Conservation (phyloP, 371 early-diverging fungal genomes). For the Zancudomyces culisetae region DNA sequence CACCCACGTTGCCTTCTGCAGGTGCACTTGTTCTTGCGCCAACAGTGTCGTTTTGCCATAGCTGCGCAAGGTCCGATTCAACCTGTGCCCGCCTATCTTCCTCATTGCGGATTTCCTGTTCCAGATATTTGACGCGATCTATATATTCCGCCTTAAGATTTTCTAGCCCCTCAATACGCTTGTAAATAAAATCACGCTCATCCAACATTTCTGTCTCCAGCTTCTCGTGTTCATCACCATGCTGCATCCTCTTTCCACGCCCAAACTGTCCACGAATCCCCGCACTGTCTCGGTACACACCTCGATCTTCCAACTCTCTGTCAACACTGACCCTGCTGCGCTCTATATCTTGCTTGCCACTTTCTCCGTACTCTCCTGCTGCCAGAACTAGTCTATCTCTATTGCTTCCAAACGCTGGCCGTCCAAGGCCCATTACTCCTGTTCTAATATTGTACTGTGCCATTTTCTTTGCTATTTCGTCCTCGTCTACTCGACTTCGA, state of each 20-base stretch:
- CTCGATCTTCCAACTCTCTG: not conserved
- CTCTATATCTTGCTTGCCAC: not conserved
- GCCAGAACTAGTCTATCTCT: not conserved
- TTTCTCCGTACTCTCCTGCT: not conserved
- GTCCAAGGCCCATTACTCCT: not conserved
- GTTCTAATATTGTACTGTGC: not conserved
- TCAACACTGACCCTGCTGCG: not conserved
- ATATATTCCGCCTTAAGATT: not conserved
- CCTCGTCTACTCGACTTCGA: too few species aligned
- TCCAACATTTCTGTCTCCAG: not conserved
- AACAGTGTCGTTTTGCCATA: not conserved
- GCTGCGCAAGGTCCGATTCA: not conserved
- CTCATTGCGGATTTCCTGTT: not conserved
- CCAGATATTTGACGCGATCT: not conserved
- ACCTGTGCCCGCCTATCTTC: not conserved
- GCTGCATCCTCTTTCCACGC: not conserved
- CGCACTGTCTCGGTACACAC: not conserved
- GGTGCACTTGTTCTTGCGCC: not conserved
- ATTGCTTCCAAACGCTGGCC: not conserved
- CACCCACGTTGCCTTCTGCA: conserved; percentile 5
- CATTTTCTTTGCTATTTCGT: too few species aligned
- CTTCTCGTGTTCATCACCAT: too few species aligned
- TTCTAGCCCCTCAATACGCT: not conserved
- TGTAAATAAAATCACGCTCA: not conserved
- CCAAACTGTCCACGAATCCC: not conserved